These are phyloP conservation scores for Boletus eberwhitei DNA, from an alignment of 768 basidiomycete genomes.

Conservation along the genomic window DNA sequence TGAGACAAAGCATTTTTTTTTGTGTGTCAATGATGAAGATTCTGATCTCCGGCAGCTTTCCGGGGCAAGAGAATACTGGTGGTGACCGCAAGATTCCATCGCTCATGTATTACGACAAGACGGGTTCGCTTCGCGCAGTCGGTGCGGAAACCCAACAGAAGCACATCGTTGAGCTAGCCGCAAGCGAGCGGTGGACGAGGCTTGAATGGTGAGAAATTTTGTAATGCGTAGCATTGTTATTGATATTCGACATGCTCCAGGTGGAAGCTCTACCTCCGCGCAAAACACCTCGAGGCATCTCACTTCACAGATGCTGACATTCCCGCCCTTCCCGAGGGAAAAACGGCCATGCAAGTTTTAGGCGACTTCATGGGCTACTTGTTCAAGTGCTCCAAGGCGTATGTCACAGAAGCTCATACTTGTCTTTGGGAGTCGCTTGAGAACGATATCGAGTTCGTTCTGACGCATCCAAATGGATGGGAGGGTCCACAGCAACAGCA, in stretches of 20 bases:
- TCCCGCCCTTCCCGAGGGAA: slow-evolving; percentile 10
- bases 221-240: no score
- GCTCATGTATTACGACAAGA: slow-evolving; percentile 40
- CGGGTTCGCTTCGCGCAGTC: slow-evolving; percentile 36
- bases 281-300: slow-evolving; percentile 25
- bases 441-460: slow-evolving; percentile 43
- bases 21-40: not conserved
- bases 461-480: slow-evolving; percentile 65
- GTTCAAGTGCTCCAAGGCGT: slow-evolving; percentile 38
- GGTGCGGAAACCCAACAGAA: slow-evolving; percentile 41
- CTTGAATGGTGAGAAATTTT: slow-evolving; percentile 35
- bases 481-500: slow-evolving; percentile 52
- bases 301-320: slow-evolving; percentile 21
- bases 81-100: slow-evolving; percentile 43
- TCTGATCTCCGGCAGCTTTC: slow-evolving; percentile 20
- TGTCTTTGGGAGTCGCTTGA: slow-evolving; percentile 44
- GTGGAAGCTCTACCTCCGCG: slow-evolving; percentile 36
- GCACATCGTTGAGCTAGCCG: slow-evolving; percentile 31
- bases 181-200: slow-evolving; percentile 39
- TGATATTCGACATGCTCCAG: slow-evolving; percentile 8
- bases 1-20: not conserved
- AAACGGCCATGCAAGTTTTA: slow-evolving; percentile 18
- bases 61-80: slow-evolving; percentile 35
- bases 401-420: slow-evolving; percentile 42
- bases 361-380: slow-evolving; percentile 45